Evolutionary conservation across 805 yeast genomes (phyloP), one percentile per base, ranked within the genome.

Genomic region (Metschnikowia similis): DNA sequence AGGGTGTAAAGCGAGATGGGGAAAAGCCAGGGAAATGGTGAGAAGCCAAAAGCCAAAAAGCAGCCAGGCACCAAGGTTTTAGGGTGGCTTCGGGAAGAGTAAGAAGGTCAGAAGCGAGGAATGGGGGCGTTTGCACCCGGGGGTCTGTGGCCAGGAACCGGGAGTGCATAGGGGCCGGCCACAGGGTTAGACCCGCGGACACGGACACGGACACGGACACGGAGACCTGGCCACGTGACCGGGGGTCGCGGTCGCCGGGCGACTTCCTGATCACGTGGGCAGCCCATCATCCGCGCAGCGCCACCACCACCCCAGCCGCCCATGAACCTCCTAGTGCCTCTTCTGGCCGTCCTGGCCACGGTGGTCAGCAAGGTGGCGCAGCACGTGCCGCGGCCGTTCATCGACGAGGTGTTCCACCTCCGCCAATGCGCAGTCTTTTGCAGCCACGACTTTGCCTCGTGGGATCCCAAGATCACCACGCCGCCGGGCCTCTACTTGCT

Each of bases 401-500:
- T 81, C 61, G 96, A 94, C 69, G 99, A 94, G 66, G 74, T 80
- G 10, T 92, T 92, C 67, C 99, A 94, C 63, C 74, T 88, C 21
- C 81, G 83, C 7, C 98, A 94, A 72, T 83, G 95, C 6, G 75
- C 80, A 50, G 75, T 71, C 43, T 90, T 86, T 61, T 79, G 89
- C 51, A 56, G 64, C 1, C 85, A 85, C 10, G 71, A 81, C 46
- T 89, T 83, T 69, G 48, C 55, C n/a, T 59, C 70, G 1, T 58
- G 61, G 61, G 89, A 94, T 65, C 76, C 83, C 10, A 91, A 92
- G 62, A 89, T 94, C 63, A 92, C 99, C 1, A 94, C 99, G 0
- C 99, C 99, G 1, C 98, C 98, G 0, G 99, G 98, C 0, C 70
- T 92, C 14, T 92, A 94, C 63, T 49, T 66, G 6, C 54, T 80